A percentile compares a stretch with the other conserved stretches of the same genome.
phyloP scores from a whole-genome alignment of 768 basidiomycete genomes.

The Pleurotus giganteus region DNA sequence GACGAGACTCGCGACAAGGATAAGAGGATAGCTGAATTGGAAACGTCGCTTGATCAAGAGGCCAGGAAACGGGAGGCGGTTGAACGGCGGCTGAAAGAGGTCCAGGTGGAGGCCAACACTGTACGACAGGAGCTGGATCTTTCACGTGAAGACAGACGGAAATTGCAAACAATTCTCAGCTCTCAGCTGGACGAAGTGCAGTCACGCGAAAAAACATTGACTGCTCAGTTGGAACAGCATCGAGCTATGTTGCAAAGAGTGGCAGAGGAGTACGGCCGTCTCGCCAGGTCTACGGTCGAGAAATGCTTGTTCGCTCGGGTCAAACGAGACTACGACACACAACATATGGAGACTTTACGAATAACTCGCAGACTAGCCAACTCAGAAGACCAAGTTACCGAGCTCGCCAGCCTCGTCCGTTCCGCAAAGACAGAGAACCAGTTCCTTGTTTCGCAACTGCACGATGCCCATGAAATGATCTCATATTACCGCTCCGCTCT shows the following conservation, averaged over 20 bases:
- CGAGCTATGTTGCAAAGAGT: conserved; percentile 42
- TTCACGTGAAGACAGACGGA: conserved; percentile 33
- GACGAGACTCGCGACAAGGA: conserved; percentile 60
- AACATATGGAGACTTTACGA: conserved; percentile 45
- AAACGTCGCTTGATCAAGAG: conserved; percentile 49
- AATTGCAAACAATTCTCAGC: conserved; percentile 29
- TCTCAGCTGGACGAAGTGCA: conserved; percentile 28
- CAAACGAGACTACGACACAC: conserved; percentile 33
- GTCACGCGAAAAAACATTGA: conserved; percentile 42
- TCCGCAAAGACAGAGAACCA: conserved; percentile 51
- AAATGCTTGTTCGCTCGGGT: conserved; percentile 33
- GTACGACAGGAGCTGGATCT: conserved; percentile 37
- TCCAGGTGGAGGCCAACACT: conserved; percentile 37
- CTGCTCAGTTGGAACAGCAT: conserved; percentile 51
- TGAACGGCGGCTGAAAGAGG: conserved; percentile 44
- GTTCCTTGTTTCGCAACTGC: conserved; percentile 35
- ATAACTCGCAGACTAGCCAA: conserved; percentile 69
- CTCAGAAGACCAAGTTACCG: conserved; percentile 63
- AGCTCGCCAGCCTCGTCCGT: conserved; percentile 62
- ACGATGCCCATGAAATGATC: conserved; percentile 23
- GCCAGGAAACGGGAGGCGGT: conserved; percentile 45
- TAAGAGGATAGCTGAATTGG: conserved; percentile 51
- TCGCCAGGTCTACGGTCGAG: conserved; percentile 43
- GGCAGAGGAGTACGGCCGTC: conserved; percentile 52
- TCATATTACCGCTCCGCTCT: neutral